These are phyloP conservation scores for Apiotrichum veenhuisii DNA, from an alignment of 1,284 basidiomycete genomes.

Conservation along the genomic window DNA sequence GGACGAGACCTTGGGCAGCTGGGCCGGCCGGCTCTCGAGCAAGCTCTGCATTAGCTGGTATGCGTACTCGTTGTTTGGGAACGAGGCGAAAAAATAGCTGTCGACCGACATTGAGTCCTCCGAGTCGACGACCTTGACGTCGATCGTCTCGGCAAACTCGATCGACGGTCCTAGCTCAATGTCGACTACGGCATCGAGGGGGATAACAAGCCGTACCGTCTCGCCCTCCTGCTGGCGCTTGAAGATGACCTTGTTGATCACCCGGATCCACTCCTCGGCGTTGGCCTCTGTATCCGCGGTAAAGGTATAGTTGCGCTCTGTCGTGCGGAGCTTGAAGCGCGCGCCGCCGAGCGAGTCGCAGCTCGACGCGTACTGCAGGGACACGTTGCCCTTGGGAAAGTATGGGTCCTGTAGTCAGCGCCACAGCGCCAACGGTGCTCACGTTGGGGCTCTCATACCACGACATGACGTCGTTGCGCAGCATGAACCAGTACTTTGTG, in stretches of 20 bases:
- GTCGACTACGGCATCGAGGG: conserved; percentile 81
- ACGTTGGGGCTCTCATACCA: conserved; percentile 94
- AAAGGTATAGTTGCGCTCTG: conserved; percentile 68
- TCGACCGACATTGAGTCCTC: conserved; percentile 71
- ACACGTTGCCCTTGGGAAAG: conserved; percentile 91
- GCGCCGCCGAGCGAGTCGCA: conserved; percentile 73
- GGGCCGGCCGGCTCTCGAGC: conserved; percentile 56
- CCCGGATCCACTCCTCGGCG: conserved; percentile 89
- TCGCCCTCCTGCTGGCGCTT: conserved; percentile 94
- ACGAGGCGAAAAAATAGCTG: conserved; percentile 80
- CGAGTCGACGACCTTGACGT: conserved; percentile 78
- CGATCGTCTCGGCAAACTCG: conserved; percentile 91
- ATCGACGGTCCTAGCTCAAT: conserved; percentile 81
- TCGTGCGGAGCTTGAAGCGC: conserved; percentile 72
- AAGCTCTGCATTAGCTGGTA: conserved; percentile 73
- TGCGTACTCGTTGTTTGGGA: conserved; percentile 70
- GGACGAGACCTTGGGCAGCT: conserved; percentile 32
- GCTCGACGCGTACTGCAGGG: conserved; percentile 83
- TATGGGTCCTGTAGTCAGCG: conserved; percentile 70
- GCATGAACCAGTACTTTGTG: conserved; percentile 88
- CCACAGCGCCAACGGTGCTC: conserved; percentile 30
- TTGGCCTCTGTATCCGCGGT: conserved; percentile 73
- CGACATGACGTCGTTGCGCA: conserved; percentile 87
- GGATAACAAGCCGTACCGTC: conserved; percentile 91
- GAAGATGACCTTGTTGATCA: conserved; percentile 81